Conservation (phyloP, 345 rosid genomes). For the Pistacia integerrima region DNA sequence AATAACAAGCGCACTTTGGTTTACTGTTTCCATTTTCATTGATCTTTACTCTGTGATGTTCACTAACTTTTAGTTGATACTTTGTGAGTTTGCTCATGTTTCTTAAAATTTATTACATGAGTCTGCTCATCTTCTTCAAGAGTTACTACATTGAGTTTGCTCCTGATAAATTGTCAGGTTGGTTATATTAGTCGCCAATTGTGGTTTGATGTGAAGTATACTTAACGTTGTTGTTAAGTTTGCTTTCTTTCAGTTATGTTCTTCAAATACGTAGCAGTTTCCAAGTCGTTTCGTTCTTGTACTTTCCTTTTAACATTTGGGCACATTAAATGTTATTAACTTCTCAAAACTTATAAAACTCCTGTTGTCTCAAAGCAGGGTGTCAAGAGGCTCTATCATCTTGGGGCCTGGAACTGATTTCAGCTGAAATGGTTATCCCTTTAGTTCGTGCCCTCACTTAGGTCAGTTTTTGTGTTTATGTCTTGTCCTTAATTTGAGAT, state of each 20-base stretch:
- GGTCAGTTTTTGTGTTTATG: constrained; percentile 89
- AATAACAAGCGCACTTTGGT: background rate
- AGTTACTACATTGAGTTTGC: background rate
- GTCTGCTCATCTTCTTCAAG: background rate
- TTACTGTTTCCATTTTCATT: background rate
- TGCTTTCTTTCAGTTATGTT: constrained; percentile 35
- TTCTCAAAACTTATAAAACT: constrained; percentile 64
- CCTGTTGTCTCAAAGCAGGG: constrained; percentile 96
- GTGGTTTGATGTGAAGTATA: constrained; percentile 9
- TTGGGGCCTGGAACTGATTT: constrained; percentile 97
- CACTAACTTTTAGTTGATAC: background rate
- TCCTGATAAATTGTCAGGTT: constrained; percentile 7
- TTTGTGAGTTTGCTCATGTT: background rate
- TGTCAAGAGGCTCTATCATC: constrained; percentile 89
- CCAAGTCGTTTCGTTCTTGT: constrained; percentile 44
- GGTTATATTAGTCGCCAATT: constrained; percentile 10
- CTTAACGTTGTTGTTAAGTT: constrained; percentile 21
- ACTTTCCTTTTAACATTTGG: constrained; percentile 55
- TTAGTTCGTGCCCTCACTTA: constrained; percentile 71
- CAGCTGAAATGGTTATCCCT: constrained; percentile 84
- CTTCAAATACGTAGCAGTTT: constrained; percentile 51
- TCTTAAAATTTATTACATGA: too few relatives aligned
- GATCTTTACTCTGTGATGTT: background rate
- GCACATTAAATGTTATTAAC: constrained; percentile 44
- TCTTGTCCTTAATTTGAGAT: constrained; percentile 55